Conservation (phyloP, 192 early-diverging fungal genomes). For the Mortierella alpina region DNA sequence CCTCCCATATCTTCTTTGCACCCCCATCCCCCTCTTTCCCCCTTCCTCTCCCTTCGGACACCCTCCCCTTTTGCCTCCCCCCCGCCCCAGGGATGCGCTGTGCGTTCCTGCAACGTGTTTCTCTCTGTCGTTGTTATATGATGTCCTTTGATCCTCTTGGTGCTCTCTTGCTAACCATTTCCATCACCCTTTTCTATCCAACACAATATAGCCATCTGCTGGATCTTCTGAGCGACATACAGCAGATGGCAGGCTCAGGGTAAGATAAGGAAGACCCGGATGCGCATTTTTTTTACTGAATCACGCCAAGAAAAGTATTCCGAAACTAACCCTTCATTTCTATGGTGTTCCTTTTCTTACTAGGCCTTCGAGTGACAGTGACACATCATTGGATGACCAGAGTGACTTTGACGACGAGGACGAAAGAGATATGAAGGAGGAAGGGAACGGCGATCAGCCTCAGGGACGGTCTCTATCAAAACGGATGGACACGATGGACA, state of each 20-base stretch:
- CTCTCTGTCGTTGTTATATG: not conserved
- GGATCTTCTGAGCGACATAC: conserved; percentile 47
- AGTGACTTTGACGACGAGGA: conserved; percentile 31
- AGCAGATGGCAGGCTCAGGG: conserved; percentile 40
- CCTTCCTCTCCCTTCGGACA: not conserved
- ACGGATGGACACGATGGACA: conserved; percentile 5
- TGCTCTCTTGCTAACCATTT: not conserved
- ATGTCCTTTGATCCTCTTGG: not conserved
- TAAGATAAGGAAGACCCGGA: conserved; percentile 4
- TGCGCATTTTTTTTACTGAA: not conserved
- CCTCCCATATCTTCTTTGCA: not conserved
- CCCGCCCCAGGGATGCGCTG: not conserved
- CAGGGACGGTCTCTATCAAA: conserved; percentile 8
- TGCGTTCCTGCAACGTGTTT: not conserved
- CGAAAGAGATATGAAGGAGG: conserved; percentile 25
- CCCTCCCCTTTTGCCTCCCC: not conserved
- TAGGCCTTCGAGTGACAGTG: conserved; percentile 49
- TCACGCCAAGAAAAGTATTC: not conserved
- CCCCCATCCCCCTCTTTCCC: conserved; percentile 2
- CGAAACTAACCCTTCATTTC: not conserved
- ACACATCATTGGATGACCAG: conserved; percentile 44
- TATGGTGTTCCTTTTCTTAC: not conserved
- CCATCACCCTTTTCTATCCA: not conserved
- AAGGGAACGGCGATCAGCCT: not conserved
- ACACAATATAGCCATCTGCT: conserved; percentile 34